These are phyloP conservation scores for Xylaria sp. DNA, from an alignment of 2,329 filamentous ascomycete genomes.

Conservation along the genomic window DNA sequence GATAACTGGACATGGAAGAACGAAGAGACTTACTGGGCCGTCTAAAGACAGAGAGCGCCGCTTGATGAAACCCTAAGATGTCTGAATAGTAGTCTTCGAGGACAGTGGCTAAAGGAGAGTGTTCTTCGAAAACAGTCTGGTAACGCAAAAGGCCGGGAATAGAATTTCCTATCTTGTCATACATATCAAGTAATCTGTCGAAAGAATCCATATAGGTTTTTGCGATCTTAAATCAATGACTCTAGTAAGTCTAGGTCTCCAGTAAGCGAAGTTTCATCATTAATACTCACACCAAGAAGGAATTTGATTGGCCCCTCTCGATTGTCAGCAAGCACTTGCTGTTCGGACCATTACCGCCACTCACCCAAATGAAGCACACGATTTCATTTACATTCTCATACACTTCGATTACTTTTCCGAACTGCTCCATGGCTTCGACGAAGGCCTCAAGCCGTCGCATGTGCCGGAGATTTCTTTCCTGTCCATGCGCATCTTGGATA, in stretches of 20 bases:
- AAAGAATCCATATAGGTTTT: not conserved
- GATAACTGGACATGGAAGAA: too few species aligned
- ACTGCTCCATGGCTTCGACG: constrained; percentile 20
- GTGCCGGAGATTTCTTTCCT: not conserved
- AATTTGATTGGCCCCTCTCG: not conserved
- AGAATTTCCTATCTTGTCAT: not conserved
- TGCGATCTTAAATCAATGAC: not conserved
- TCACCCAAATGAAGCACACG: constrained; percentile 22
- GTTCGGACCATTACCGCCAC: not conserved
- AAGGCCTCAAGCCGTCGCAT: constrained; percentile 5
- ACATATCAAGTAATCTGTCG: not conserved
- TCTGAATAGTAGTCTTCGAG: constrained; percentile 30
- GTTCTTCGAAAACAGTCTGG: constrained; percentile 9
- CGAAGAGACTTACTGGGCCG: not conserved
- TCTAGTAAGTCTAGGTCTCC: not conserved
- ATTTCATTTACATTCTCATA: not conserved
- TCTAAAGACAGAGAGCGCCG: constrained; percentile 1
- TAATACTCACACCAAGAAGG: not conserved
- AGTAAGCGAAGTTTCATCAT: not conserved
- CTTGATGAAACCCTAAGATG: constrained; percentile 22
- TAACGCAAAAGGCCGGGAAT: not conserved
- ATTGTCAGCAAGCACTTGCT: not conserved
- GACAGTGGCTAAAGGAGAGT: constrained; percentile 16
- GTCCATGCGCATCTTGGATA: constrained; percentile 5
- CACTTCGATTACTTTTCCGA: constrained; percentile 4